These are phyloP conservation scores for Hymenoscyphus albidus DNA, from an alignment of 2,329 filamentous ascomycete genomes.

Conservation along the genomic window DNA sequence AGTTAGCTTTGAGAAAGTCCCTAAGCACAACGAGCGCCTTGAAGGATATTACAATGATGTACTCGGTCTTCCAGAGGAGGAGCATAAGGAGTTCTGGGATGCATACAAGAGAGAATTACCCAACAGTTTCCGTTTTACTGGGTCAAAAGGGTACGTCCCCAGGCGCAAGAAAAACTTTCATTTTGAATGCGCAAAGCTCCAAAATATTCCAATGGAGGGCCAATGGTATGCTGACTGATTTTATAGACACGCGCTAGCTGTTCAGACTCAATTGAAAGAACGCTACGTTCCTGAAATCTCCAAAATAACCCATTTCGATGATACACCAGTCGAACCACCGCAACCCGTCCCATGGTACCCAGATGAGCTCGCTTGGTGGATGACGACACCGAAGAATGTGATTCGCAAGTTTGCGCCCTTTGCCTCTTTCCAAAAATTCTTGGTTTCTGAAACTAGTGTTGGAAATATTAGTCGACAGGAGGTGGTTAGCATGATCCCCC, in stretches of 20 bases:
- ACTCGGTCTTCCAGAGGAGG: slow-evolving; percentile 70
- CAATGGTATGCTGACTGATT: not conserved
- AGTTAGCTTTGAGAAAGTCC: slow-evolving; percentile 52
- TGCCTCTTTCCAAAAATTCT: slow-evolving; percentile 92
- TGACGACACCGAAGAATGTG: slow-evolving; percentile 97
- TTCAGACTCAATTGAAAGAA: slow-evolving; percentile 82
- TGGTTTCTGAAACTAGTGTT: slow-evolving; percentile 94
- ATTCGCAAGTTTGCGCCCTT: slow-evolving; percentile 92
- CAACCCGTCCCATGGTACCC: slow-evolving; percentile 87
- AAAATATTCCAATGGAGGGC: not conserved
- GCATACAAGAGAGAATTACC: slow-evolving; percentile 80
- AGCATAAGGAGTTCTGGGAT: slow-evolving; percentile 79
- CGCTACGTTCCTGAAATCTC: slow-evolving; percentile 89
- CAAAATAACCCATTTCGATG: slow-evolving; percentile 78
- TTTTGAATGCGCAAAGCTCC: not conserved
- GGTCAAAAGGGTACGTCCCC: slow-evolving; percentile 72
- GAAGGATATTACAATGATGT: slow-evolving; percentile 83
- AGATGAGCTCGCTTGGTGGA: slow-evolving; percentile 91
- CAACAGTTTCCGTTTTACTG: slow-evolving; percentile 96
- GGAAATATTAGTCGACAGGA: slow-evolving; percentile 98
- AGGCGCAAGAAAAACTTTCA: not conserved
- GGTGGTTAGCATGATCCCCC: slow-evolving; percentile 98
- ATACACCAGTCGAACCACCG: slow-evolving; percentile 75
- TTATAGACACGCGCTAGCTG: slow-evolving; percentile 78
- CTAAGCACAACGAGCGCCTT: slow-evolving; percentile 78